phyloP scores from a whole-genome alignment of 257 asterid species.

The Nicotiana noctiflora region DNA sequence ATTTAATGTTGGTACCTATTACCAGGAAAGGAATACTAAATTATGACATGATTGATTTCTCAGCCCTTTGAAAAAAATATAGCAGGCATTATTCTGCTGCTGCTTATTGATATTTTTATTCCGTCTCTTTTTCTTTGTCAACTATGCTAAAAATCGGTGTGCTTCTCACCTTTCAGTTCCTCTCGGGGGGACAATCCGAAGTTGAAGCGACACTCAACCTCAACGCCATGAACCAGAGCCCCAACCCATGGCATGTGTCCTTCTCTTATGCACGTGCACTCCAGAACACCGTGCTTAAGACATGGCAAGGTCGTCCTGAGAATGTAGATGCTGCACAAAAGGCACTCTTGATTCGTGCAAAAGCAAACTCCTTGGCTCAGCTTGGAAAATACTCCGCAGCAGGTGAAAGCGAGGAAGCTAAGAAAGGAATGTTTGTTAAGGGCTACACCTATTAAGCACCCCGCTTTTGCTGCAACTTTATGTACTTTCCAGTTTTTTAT shows the following conservation, averaged over 20 bases:
- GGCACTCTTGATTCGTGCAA: conserved; percentile 79
- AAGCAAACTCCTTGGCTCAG: conserved; percentile 84
- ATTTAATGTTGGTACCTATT: not conserved
- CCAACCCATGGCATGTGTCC: conserved; percentile 93
- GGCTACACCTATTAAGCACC: conserved; percentile 73
- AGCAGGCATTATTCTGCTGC: not conserved
- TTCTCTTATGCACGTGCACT: conserved; percentile 88
- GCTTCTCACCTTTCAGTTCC: conserved; percentile 41
- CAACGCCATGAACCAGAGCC: conserved; percentile 76
- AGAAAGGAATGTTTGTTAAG: conserved; percentile 90
- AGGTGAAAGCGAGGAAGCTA: conserved; percentile 82
- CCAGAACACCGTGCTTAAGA: conserved; percentile 82
- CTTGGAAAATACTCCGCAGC: conserved; percentile 74
- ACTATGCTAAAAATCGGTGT: not conserved
- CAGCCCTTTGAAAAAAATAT: not conserved
- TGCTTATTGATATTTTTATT: not conserved
- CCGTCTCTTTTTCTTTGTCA: not conserved
- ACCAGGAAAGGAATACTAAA: not conserved
- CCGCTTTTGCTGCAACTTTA: not conserved
- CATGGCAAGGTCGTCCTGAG: conserved; percentile 92
- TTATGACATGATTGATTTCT: not conserved
- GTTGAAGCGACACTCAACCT: conserved; percentile 81
- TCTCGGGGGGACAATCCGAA: conserved; percentile 94
- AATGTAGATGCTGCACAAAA: conserved; percentile 61
- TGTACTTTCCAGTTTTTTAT: conserved; percentile 10